Base-by-base conservation (phyloP, 2,329 filamentous ascomycete genomes). In the Aspergillus sp. region DNA sequence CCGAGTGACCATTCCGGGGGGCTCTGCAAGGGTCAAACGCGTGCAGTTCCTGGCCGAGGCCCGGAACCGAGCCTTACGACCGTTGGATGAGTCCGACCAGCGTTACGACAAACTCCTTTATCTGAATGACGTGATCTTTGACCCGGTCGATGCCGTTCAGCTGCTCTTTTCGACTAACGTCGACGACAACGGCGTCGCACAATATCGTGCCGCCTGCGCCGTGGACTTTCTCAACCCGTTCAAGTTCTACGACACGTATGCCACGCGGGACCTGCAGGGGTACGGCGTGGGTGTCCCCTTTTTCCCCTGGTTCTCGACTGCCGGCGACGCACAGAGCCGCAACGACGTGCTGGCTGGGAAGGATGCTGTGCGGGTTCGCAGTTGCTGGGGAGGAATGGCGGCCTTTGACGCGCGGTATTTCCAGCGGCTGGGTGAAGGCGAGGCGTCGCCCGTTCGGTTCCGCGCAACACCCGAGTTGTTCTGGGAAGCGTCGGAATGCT, bases 371-470 rank as follows among this genome's bases (percentile, higher is more conserved):
- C 80, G 83, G 8, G 87, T 90, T 1, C 82, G 80, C 60, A 85
- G 84, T 57, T 91, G 88, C 70, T 91, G 88, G 88, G 86, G 87
- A 48, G 88, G 88, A 19, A 90, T 90, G 82, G 85, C 77, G 20
- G 75, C 76, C 14, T 78, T 78, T 55, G 75, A 78, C 56, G 75
- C 75, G 9, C 67, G 61, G 33, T 76, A 72, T 46, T 76, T 78
- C 59, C 76, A 78, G 33, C 11, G 53, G 10, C 26, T 7, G 26
- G 26, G 26, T 10, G 26, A 30, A 30, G 26, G 41, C 9, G 45
- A 52, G 14, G 30, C 52, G 17, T 41, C 72, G 4, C 82, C 79
- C 0, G 72, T 77, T 6, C 77, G 78, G 3, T 87, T 87, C 64
- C 79, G 84, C 5, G 77, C 81, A 35, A 80, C 83, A 44, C 72